These are phyloP conservation scores for Eutrema salsugineum DNA, from an alignment of 441 rosid species.

Conservation along the genomic window DNA sequence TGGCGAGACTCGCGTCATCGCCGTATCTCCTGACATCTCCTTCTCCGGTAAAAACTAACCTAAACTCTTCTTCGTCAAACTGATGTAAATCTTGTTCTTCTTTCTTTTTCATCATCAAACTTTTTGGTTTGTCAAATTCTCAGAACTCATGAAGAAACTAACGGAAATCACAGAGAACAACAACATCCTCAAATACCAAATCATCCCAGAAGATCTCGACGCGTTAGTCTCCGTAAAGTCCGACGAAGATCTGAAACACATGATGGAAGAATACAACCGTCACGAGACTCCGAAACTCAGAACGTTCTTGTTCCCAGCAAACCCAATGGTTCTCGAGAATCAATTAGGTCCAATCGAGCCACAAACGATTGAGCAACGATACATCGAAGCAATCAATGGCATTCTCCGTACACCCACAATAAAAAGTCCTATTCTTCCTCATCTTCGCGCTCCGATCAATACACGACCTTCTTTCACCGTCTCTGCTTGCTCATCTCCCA, in stretches of 20 bases:
- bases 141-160: slow-evolving; percentile 75
- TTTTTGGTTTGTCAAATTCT: background rate
- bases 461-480: slow-evolving; percentile 40
- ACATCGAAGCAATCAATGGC: slow-evolving; percentile 43
- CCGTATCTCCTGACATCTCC: slow-evolving; percentile 48
- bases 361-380: slow-evolving; percentile 43
- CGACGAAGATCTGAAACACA: slow-evolving; percentile 77
- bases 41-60: slow-evolving; percentile 41
- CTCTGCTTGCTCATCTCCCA: slow-evolving; percentile 62
- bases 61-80: background rate
- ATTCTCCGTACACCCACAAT: slow-evolving; percentile 19
- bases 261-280: slow-evolving; percentile 69
- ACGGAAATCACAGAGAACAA: slow-evolving; percentile 45
- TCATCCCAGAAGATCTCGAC: slow-evolving; percentile 71
- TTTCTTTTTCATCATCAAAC: background rate
- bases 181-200: slow-evolving; percentile 62
- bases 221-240: slow-evolving; percentile 63
- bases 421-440: background rate
- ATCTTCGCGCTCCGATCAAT: slow-evolving; percentile 31
- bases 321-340: slow-evolving; percentile 38
- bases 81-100: too few species aligned
- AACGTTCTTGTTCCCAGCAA: slow-evolving; percentile 61
- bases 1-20: slow-evolving; percentile 83
- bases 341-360: slow-evolving; percentile 35
- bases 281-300: slow-evolving; percentile 55